Conservation (phyloP, 1,284 basidiomycete genomes). For the Tilletiaria anomala region DNA sequence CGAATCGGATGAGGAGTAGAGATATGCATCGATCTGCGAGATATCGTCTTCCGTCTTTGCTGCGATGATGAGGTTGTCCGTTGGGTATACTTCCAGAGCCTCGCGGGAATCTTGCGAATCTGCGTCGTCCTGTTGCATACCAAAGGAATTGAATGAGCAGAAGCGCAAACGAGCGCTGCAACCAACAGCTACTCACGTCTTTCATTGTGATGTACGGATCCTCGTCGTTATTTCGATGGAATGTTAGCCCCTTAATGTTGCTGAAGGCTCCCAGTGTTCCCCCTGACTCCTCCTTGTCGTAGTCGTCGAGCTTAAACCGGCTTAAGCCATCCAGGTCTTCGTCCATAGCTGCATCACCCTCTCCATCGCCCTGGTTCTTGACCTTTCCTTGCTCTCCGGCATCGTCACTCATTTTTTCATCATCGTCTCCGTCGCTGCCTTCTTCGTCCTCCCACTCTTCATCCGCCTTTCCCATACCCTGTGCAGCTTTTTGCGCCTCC, state of each 20-base stretch:
- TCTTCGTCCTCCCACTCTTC: constrained; percentile 14
- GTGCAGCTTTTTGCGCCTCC: constrained; percentile 26
- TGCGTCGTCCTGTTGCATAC: constrained; percentile 13
- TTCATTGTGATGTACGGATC: constrained; percentile 96
- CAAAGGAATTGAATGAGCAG: not conserved
- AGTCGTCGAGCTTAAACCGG: constrained; percentile 81
- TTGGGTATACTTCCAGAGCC: constrained; percentile 75
- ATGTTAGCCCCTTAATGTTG: constrained; percentile 86
- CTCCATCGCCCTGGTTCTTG: constrained; percentile 20
- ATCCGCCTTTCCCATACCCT: constrained; percentile 15
- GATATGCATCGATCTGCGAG: constrained; percentile 63
- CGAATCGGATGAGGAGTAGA: constrained; percentile 31
- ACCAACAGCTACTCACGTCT: too few relatives aligned
- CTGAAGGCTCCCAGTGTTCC: constrained; percentile 66
- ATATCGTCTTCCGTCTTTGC: constrained; percentile 96
- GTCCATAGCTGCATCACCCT: constrained; percentile 44
- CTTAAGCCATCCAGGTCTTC: constrained; percentile 61
- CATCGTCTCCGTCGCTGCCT: constrained; percentile 13
- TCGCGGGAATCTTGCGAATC: constrained; percentile 67
- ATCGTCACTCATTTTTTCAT: constrained; percentile 11
- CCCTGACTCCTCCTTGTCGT: constrained; percentile 62
- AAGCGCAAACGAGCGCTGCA: constrained; percentile 39
- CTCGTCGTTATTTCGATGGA: constrained; percentile 77
- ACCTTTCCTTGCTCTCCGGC: constrained; percentile 49
- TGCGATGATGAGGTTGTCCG: constrained; percentile 79